Evolutionary conservation across 495 filamentous ascomycete genomes (phyloP).

Genomic region (Annulohypoxylon nitens): DNA sequence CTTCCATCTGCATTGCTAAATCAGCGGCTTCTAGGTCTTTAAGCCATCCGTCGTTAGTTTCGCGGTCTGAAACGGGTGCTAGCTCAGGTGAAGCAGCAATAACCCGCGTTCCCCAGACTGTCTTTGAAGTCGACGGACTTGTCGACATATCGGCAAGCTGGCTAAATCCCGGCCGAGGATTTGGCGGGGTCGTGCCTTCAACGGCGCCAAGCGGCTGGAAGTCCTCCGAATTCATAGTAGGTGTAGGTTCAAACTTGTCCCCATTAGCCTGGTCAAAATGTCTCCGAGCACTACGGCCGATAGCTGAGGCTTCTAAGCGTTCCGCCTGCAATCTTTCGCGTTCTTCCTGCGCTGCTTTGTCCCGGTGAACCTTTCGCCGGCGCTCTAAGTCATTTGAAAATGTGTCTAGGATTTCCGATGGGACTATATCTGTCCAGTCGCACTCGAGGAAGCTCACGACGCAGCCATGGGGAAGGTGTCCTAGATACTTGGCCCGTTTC

Average conservation of each 20-base stretch:
- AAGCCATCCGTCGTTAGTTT: slow-evolving; percentile 81
- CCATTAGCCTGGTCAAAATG: slow-evolving; percentile 54
- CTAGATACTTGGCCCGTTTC: slow-evolving; percentile 88
- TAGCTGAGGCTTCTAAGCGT: slow-evolving; percentile 73
- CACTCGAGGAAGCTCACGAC: slow-evolving; percentile 96
- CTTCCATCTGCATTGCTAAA: slow-evolving; percentile 62
- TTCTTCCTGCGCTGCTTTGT: slow-evolving; percentile 91
- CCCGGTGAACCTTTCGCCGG: slow-evolving; percentile 80
- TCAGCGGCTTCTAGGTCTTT: slow-evolving; percentile 65
- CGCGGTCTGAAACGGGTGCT: slow-evolving; percentile 56
- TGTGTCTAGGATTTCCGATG: slow-evolving; percentile 75
- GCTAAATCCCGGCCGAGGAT: slow-evolving; percentile 57
- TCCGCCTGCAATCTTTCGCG: slow-evolving; percentile 90
- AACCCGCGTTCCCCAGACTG: slow-evolving; percentile 87
- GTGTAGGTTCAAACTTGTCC: slow-evolving; percentile 50
- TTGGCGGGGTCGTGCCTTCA: slow-evolving; percentile 55
- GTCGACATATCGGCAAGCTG: slow-evolving; percentile 72
- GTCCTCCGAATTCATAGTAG: slow-evolving; percentile 63
- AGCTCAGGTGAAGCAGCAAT: slow-evolving; percentile 67
- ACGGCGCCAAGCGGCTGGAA: slow-evolving; percentile 74
- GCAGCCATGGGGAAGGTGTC: slow-evolving; percentile 91
- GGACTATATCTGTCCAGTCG: slow-evolving; percentile 94
- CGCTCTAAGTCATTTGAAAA: slow-evolving; percentile 84
- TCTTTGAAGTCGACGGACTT: slow-evolving; percentile 78
- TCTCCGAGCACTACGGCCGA: slow-evolving; percentile 55